A percentile compares a stretch with the other conserved stretches of the same genome.
These are phyloP conservation scores for Naganishia randhawae DNA, from an alignment of 768 basidiomycete species.

Conservation along the genomic window DNA sequence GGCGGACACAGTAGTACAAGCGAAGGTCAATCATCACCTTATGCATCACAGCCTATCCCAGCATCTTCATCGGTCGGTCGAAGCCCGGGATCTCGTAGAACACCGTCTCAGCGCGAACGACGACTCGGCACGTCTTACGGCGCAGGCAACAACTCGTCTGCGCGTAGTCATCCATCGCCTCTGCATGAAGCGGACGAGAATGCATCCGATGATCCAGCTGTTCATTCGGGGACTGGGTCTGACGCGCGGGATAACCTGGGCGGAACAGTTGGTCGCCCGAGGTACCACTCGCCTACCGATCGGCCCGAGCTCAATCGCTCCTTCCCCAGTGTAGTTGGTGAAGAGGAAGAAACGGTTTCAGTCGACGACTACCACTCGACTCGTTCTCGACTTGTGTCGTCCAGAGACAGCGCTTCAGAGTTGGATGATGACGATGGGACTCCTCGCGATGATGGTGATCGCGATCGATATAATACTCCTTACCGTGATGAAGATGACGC, in stretches of 20 bases:
- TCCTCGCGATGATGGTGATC: too few species aligned
- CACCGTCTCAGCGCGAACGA: not conserved
- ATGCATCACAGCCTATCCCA: conserved; percentile 7
- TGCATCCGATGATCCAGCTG: not conserved
- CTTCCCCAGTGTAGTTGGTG: conserved; percentile 19
- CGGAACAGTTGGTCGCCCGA: conserved; percentile 53
- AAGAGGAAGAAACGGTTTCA: conserved; percentile 18
- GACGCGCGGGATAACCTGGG: not conserved
- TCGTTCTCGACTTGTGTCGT: not conserved
- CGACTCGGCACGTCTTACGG: conserved; percentile 3
- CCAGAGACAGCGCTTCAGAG: conserved; percentile 2
- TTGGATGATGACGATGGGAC: too few species aligned
- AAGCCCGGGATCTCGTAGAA: not conserved
- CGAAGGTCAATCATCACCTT: not conserved
- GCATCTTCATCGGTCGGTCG: not conserved
- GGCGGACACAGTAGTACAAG: not conserved
- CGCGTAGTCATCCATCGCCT: not conserved
- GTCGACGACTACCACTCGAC: conserved; percentile 6
- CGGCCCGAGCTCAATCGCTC: conserved; percentile 20
- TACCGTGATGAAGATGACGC: conserved; percentile 18
- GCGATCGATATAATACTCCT: conserved; percentile 1
- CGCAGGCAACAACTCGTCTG: conserved; percentile 14
- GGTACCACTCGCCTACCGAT: conserved; percentile 28
- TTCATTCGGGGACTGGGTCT: not conserved
- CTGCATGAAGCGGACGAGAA: conserved; percentile 5